These are phyloP conservation scores for Mitragyna speciosa DNA, from an alignment of 257 asterid genomes.

Conservation along the genomic window DNA sequence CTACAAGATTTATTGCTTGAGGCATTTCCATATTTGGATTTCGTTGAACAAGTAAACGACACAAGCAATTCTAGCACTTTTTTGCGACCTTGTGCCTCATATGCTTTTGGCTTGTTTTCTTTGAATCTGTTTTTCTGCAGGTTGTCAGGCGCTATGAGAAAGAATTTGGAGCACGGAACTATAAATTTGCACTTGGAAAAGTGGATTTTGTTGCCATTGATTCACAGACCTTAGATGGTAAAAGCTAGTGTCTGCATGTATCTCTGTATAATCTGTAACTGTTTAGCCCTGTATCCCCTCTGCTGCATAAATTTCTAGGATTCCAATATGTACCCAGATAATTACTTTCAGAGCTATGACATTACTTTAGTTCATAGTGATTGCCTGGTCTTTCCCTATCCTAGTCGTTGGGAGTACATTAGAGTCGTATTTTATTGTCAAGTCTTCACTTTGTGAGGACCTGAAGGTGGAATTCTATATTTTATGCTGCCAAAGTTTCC, in stretches of 20 bases:
- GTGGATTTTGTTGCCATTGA: constrained; percentile 79
- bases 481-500: background rate
- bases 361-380: background rate
- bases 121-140: constrained; percentile 37
- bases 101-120: constrained; percentile 5
- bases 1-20: background rate
- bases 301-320: background rate
- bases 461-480: background rate
- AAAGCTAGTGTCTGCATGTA: constrained; percentile 2
- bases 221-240: constrained; percentile 93
- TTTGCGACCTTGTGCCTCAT: background rate
- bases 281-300: background rate
- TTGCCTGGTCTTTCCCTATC: background rate
- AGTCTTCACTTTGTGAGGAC: background rate
- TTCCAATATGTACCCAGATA: background rate
- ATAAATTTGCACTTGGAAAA: constrained; percentile 61
- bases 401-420: background rate
- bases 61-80: background rate
- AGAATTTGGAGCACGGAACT: constrained; percentile 80
- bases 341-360: background rate
- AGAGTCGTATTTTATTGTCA: background rate
- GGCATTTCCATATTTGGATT: background rate
- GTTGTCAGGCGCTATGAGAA: constrained; percentile 68
- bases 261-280: background rate
- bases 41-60: background rate